Percentiles rank a stretch among this genome's conserved stretches.
Conservation (phyloP, 108 stramenopile species). For the Asterionellopsis glacialis region DNA sequence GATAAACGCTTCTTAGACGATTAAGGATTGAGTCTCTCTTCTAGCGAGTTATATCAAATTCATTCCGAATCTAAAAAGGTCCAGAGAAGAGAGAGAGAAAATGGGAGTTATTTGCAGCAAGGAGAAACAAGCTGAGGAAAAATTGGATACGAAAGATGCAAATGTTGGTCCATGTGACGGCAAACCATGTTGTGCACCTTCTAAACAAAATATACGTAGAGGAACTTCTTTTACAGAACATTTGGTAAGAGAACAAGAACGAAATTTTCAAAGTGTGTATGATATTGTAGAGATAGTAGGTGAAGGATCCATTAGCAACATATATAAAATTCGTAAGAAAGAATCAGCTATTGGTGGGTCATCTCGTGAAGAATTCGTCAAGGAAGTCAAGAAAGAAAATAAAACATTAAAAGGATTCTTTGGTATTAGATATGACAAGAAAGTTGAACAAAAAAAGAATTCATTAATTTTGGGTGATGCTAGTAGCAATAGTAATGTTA, state of each 20-base stretch:
- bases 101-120: no score
- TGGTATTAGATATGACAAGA: no score
- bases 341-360: conserved; percentile 46
- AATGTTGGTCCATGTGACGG: background rate
- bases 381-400: no score
- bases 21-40: no score
- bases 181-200: background rate
- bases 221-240: conserved; percentile 2
- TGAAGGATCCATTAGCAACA: conserved; percentile 66
- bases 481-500: background rate
- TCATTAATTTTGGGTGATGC: background rate
- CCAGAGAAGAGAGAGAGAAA: no score
- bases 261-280: conserved; percentile 44
- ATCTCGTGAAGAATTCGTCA: conserved; percentile 11
- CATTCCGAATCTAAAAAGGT: no score
- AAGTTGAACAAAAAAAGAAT: no score
- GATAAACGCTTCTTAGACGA: no score
- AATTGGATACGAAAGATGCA: background rate
- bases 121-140: no score
- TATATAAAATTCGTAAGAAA: conserved; percentile 49
- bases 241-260: conserved; percentile 11
- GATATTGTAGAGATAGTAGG: conserved; percentile 53
- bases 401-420: no score
- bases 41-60: no score
- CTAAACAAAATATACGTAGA: background rate